Percentiles rank a stretch among this genome's conserved stretches.
phyloP scores from a whole-genome alignment of 192 early-diverging fungal species.

The Jimgerdemannia lactiflua region DNA sequence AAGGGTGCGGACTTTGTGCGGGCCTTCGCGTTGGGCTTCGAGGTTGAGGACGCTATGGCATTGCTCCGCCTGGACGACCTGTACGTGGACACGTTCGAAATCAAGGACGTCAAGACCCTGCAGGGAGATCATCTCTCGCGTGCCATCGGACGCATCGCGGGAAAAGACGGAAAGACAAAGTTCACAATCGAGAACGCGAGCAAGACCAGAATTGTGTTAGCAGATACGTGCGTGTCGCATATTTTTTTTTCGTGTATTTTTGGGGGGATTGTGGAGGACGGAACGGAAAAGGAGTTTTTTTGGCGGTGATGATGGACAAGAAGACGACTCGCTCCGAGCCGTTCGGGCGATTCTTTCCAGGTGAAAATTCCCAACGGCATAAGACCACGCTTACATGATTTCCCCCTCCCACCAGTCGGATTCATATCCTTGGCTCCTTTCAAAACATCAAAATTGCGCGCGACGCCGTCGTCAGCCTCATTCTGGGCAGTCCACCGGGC shows the following conservation, averaged over 20 bases:
- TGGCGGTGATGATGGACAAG: too few relatives aligned
- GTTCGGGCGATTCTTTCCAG: too few relatives aligned
- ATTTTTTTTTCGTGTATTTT: neutral
- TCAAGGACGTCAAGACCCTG: conserved; percentile 97
- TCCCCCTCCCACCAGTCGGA: conserved; percentile 54
- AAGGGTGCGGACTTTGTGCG: conserved; percentile 97
- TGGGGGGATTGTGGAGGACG: too few relatives aligned
- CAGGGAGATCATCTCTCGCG: conserved; percentile 94
- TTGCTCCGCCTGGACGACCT: conserved; percentile 95
- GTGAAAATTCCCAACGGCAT: too few relatives aligned
- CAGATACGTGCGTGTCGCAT: conserved; percentile 74
- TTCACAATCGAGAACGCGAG: conserved; percentile 97
- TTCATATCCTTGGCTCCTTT: conserved; percentile 94
- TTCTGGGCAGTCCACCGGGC: conserved; percentile 93
- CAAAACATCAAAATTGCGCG: conserved; percentile 96
- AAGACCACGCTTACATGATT: neutral
- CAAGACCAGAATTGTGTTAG: conserved; percentile 94
- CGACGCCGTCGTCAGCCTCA: conserved; percentile 87
- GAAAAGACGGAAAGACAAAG: conserved; percentile 96
- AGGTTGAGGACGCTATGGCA: conserved; percentile 91
- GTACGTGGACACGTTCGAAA: conserved; percentile 95
- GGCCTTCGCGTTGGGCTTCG: conserved; percentile 93
- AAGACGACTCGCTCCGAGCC: too few relatives aligned
- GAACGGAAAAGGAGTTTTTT: too few relatives aligned
- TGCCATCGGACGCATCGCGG: conserved; percentile 98